A percentile compares a stretch with the other conserved stretches of the same genome.
phyloP scores from a whole-genome alignment of 805 yeast species.

The Candida endomychidarum region DNA sequence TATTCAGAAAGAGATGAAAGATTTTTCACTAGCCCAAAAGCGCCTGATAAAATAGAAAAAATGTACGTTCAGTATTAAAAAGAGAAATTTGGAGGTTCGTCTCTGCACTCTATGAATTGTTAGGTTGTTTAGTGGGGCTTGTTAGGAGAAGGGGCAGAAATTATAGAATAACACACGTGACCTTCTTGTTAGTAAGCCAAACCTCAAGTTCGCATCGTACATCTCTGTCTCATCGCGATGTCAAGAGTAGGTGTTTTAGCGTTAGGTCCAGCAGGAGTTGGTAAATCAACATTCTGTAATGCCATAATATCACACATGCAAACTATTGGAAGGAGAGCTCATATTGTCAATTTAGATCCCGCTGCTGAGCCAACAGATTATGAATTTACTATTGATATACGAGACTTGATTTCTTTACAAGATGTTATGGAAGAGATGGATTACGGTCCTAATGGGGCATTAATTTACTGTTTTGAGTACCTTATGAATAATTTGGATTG shows the following conservation, averaged over 20 bases:
- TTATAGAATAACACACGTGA: too few species aligned
- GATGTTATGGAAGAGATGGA: constrained; percentile 96
- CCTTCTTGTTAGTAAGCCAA: too few species aligned
- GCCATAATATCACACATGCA: constrained; percentile 86
- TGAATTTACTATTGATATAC: constrained; percentile 88
- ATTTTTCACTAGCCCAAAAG: too few species aligned
- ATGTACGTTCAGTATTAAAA: too few species aligned
- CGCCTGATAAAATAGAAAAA: too few species aligned
- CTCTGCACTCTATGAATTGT: too few species aligned
- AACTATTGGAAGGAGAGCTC: constrained; percentile 87
- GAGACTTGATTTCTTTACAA: constrained; percentile 84
- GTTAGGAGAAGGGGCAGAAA: too few species aligned
- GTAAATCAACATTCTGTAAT: constrained; percentile 90
- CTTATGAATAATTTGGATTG: constrained; percentile 88
- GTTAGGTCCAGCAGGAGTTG: constrained; percentile 97
- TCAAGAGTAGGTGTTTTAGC: constrained; percentile 93
- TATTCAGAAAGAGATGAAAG: too few species aligned
- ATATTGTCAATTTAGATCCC: constrained; percentile 92
- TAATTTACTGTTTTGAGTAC: constrained; percentile 91
- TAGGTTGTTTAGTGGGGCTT: too few species aligned
- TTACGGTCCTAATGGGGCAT: constrained; percentile 93
- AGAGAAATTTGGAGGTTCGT: too few species aligned
- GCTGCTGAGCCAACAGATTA: constrained; percentile 93
- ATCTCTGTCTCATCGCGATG: constrained; percentile 45
- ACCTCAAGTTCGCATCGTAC: too few species aligned